A percentile compares a stretch with the other conserved stretches of the same genome.
Conservation (phyloP, 169 alveolate genomes). For the Eimeria maxima region DNA sequence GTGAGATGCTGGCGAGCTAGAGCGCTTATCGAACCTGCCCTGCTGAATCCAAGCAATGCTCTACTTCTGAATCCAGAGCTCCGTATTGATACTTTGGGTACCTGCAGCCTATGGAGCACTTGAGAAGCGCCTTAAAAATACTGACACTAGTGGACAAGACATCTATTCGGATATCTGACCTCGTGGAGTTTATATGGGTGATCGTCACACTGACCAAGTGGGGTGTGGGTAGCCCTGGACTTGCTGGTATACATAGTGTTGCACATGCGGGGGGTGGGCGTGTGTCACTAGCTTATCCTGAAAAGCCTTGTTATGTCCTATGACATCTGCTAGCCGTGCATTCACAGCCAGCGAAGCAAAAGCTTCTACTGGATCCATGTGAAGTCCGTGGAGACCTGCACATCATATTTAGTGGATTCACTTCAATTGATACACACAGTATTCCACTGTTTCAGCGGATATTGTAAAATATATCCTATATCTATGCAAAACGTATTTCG, state of each 20-base stretch:
- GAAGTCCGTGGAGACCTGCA: neutral
- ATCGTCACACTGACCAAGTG: neutral
- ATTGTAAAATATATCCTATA: neutral
- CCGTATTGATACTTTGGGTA: neutral
- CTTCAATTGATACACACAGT: neutral
- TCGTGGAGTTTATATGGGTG: conserved; percentile 71
- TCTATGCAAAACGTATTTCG: neutral
- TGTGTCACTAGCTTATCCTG: neutral
- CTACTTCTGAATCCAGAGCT: neutral
- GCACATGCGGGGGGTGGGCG: neutral
- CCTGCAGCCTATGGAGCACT: conserved; percentile 77
- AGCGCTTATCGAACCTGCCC: neutral
- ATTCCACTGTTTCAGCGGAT: neutral
- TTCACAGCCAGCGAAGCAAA: neutral
- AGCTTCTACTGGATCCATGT: neutral
- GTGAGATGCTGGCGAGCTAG: conserved; percentile 19
- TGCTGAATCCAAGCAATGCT: neutral
- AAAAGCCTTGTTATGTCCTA: neutral
- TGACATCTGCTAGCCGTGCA: neutral
- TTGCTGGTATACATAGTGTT: neutral
- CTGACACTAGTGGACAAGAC: conserved; percentile 59
- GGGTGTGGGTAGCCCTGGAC: neutral
- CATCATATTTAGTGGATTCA: neutral
- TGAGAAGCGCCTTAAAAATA: conserved; percentile 67
- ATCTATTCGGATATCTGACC: conserved; percentile 43